Evolutionary conservation across 202 grass and related monocot species (phyloP).

Genomic region (Bolboschoenoplectus hybrid): DNA sequence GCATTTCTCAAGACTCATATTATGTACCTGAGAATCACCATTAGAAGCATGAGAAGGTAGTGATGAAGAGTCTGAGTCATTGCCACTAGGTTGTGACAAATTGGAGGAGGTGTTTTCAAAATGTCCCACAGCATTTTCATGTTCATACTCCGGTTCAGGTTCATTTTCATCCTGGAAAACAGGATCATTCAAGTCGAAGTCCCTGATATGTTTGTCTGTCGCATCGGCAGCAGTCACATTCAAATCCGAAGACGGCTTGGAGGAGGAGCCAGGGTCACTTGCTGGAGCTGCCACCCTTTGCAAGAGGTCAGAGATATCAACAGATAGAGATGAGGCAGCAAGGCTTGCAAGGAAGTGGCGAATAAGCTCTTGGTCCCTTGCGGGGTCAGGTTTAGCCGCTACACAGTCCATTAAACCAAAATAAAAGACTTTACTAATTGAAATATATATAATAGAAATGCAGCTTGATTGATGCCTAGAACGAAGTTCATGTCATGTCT

Average conservation of each 20-base stretch:
- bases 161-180: conserved; percentile 50
- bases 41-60: conserved; percentile 40
- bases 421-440: not conserved
- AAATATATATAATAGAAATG: conserved; percentile 15
- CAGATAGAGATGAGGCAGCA: conserved; percentile 12
- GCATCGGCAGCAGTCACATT: not conserved
- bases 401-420: conserved; percentile 33
- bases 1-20: conserved; percentile 13
- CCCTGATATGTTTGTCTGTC: conserved; percentile 13
- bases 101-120: not conserved
- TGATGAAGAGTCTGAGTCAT: conserved; percentile 38
- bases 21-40: conserved; percentile 59
- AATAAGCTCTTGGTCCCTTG: conserved; percentile 50
- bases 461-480: not conserved
- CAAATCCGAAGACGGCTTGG: conserved; percentile 12
- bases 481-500: not conserved
- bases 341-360: conserved; percentile 7
- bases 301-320: conserved; percentile 65
- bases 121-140: not conserved
- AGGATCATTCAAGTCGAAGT: conserved; percentile 83
- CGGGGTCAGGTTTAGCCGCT: conserved; percentile 52
- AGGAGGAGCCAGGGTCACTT: conserved; percentile 47
- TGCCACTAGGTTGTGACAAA: conserved; percentile 41
- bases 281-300: conserved; percentile 55
- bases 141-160: conserved; percentile 15